Conservation (phyloP, 305 asterid species). For the Fraxinus baroniana region DNA sequence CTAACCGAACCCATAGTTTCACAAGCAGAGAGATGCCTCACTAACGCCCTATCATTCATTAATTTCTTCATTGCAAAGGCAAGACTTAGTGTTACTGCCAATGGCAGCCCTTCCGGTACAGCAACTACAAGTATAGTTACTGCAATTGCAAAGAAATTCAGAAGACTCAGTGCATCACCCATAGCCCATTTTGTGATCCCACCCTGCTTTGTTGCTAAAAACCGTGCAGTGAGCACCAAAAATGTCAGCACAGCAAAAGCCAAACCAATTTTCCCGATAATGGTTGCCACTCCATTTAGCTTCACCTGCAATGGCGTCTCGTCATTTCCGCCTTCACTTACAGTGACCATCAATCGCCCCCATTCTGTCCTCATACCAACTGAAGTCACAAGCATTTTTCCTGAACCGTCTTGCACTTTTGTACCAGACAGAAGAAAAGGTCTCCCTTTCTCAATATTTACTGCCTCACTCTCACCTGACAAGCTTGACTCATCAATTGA, state of each 20-base stretch:
- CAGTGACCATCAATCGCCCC: constrained; percentile 72
- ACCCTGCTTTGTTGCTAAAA: constrained; percentile 45
- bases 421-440: constrained; percentile 78
- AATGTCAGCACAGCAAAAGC: constrained; percentile 65
- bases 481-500: constrained; percentile 72
- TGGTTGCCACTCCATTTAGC: constrained; percentile 73
- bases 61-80: constrained; percentile 88
- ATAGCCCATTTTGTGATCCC: constrained; percentile 46
- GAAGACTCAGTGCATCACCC: constrained; percentile 44
- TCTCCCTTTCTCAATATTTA: constrained; percentile 34
- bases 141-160: constrained; percentile 71
- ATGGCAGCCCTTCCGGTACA: constrained; percentile 84
- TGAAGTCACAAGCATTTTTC: constrained; percentile 66
- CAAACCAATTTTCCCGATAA: constrained; percentile 73
- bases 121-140: constrained; percentile 88
- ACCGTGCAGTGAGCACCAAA: constrained; percentile 53
- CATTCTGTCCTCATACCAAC: constrained; percentile 90
- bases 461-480: constrained; percentile 82
- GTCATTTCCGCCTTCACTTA: constrained; percentile 64
- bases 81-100: constrained; percentile 80
- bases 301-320: constrained; percentile 86
- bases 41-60: constrained; percentile 68
- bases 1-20: constrained; percentile 91
- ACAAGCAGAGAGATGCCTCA: constrained; percentile 75
- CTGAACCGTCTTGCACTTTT: constrained; percentile 77